Percentiles rank a stretch among this genome's conserved stretches.
These are phyloP conservation scores for Hypocrella siamensis DNA, from an alignment of 2,329 filamentous ascomycete species.

Conservation along the genomic window DNA sequence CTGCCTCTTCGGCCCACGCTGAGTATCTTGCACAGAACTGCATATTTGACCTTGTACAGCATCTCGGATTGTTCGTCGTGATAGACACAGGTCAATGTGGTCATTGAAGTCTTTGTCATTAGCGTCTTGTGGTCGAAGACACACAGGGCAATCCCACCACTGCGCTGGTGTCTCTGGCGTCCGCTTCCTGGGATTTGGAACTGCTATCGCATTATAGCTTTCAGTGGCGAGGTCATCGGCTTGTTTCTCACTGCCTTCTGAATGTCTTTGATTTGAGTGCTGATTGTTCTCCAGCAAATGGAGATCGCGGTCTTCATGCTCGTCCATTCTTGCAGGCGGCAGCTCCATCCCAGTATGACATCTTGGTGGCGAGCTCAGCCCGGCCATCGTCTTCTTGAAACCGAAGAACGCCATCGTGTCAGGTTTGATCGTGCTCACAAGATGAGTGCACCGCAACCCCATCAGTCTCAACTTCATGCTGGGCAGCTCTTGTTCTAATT, in stretches of 20 bases:
- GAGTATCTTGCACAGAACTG: conserved; percentile 12
- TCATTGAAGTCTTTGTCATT: conserved; percentile 71
- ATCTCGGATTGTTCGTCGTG: conserved; percentile 71
- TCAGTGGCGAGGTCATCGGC: background rate
- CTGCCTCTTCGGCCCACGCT: conserved; percentile 20
- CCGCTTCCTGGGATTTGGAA: no score
- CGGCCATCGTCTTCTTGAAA: conserved; percentile 19
- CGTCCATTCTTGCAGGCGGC: background rate
- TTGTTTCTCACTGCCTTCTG: no score
- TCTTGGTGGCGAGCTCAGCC: background rate
- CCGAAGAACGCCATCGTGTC: conserved; percentile 72
- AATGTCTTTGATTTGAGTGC: no score
- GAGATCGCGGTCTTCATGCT: no score
- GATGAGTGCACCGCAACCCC: conserved; percentile 75
- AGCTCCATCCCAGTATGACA: conserved; percentile 23
- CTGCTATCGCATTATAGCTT: no score
- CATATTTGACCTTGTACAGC: conserved; percentile 44
- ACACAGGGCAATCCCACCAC: conserved; percentile 81
- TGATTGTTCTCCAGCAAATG: no score
- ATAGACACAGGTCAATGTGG: conserved; percentile 86
- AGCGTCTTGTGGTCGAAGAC: conserved; percentile 55
- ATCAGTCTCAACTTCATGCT: conserved; percentile 69
- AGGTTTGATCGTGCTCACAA: conserved; percentile 72
- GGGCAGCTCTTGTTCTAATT: conserved; percentile 71
- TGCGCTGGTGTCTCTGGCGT: conserved; percentile 21